phyloP scores from a whole-genome alignment of 2,329 filamentous ascomycete genomes.

The Cordyceps pruinosa region DNA sequence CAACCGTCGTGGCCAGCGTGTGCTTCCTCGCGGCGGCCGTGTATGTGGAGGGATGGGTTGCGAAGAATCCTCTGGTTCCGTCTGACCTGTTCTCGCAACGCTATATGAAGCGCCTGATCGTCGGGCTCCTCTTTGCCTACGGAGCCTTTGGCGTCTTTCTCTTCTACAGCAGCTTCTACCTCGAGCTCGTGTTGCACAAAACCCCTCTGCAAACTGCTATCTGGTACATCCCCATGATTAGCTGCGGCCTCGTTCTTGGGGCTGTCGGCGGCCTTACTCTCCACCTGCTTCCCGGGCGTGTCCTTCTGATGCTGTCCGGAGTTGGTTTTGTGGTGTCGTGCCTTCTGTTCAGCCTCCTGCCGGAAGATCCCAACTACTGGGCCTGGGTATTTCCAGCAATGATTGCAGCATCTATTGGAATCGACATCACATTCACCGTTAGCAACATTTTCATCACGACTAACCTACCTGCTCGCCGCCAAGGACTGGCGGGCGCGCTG shows the following conservation, averaged over 20 bases:
- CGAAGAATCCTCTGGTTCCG: conserved; percentile 55
- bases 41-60: conserved; percentile 60
- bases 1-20: conserved; percentile 50
- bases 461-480: conserved; percentile 47
- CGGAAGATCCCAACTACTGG: conserved; percentile 51
- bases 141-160: conserved; percentile 56
- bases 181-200: conserved; percentile 45
- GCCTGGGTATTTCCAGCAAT: conserved; percentile 55
- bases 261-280: conserved; percentile 47
- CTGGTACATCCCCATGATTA: conserved; percentile 52
- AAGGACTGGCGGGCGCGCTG: conserved; percentile 58
- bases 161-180: conserved; percentile 59
- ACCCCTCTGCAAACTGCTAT: conserved; percentile 47
- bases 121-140: conserved; percentile 43
- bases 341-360: conserved; percentile 50
- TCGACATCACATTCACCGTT: conserved; percentile 61
- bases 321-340: conserved; percentile 43
- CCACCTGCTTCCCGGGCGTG: conserved; percentile 46
- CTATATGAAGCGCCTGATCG: conserved; percentile 51
- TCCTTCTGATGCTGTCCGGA: conserved; percentile 46
- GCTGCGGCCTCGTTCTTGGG: conserved; percentile 52
- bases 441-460: conserved; percentile 64
- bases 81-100: conserved; percentile 55
- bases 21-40: conserved; percentile 45
- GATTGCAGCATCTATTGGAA: conserved; percentile 54